Base-by-base conservation (phyloP, 2,329 filamentous ascomycete genomes). In the Epichloe festucae region DNA sequence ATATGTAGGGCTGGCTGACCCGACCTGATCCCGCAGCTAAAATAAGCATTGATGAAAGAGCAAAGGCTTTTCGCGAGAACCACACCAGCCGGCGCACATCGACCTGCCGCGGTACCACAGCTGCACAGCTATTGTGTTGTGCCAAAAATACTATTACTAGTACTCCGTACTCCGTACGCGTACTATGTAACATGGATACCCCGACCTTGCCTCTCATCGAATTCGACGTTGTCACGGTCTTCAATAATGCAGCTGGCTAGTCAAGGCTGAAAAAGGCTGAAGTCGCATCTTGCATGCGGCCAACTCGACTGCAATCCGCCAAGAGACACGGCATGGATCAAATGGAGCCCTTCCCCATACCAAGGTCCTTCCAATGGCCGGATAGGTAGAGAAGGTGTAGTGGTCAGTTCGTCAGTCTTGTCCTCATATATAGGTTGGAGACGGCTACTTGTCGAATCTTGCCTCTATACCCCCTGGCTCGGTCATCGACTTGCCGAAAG, bases 291-390 rank as follows among this genome's bases (percentile, higher is more conserved):
- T 35, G 34, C 42, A 17, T 23, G 38, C 38, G n/a, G 38, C 23
- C 27, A 42, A 21, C 21, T 51, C 49, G 49, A 44, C 38, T 51
- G 43, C 27, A 51, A 51, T 51, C 44, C 43, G 49, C 49, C 49
- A 51, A 43, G 49, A 51, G 17, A 31, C 44, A 34, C 15, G 41
- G 21, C 8, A 36, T 47, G 49, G 8, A 36, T 47, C 34, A 17
- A 34, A 31, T 34, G 17, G 35, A 17, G 21, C 27, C 42, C 35
- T 14, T n/a, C 17, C 8, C n/a, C 17, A 12, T 42, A 23, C 6
- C n/a, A 31, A 31, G 27, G 27, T 31, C 27, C 27, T 31, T 31
- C 8, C 27, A 10, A 31, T 10, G 27, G 3, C 27, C 27, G 27
- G 8, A 31, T 4, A 31, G 23, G 17, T 45, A 40, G 48, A 34